Evolutionary conservation across 2,329 filamentous ascomycete species (phyloP).

Genomic region (Colletotrichum plurivorum): DNA sequence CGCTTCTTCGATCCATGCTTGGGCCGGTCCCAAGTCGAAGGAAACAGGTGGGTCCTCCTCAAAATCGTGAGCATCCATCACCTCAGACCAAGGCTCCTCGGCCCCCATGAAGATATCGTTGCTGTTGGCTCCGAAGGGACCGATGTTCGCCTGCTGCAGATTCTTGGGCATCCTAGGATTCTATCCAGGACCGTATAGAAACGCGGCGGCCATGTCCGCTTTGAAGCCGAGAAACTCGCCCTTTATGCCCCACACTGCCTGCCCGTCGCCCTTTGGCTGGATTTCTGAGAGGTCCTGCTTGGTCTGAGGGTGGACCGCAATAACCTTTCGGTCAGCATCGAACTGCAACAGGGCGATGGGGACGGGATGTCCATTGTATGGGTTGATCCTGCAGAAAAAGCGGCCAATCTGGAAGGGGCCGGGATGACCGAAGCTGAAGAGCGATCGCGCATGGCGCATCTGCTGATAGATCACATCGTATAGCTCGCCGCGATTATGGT

Average conservation of each 20-base stretch:
- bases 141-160: not conserved
- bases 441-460: constrained; percentile 5
- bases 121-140: too few relatives aligned
- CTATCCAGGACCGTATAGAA: constrained; percentile 24
- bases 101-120: constrained; percentile 27
- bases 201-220: constrained; percentile 8
- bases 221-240: constrained; percentile 31
- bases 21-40: constrained; percentile 1
- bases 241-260: constrained; percentile 12
- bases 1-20: constrained; percentile 24
- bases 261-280: not conserved
- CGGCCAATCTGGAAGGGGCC: constrained; percentile 25
- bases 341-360: constrained; percentile 3
- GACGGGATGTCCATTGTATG: constrained; percentile 16
- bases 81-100: not conserved
- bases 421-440: not conserved
- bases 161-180: constrained; percentile 10
- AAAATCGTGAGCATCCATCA: not conserved
- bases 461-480: not conserved
- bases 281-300: not conserved
- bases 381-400: constrained; percentile 21
- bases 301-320: not conserved
- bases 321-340: not conserved
- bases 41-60: not conserved
- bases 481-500: not conserved